Evolutionary conservation across 2,329 filamentous ascomycete genomes (phyloP), one percentile per base, ranked within the genome.

Genomic region (Fusarium pininemorale): DNA sequence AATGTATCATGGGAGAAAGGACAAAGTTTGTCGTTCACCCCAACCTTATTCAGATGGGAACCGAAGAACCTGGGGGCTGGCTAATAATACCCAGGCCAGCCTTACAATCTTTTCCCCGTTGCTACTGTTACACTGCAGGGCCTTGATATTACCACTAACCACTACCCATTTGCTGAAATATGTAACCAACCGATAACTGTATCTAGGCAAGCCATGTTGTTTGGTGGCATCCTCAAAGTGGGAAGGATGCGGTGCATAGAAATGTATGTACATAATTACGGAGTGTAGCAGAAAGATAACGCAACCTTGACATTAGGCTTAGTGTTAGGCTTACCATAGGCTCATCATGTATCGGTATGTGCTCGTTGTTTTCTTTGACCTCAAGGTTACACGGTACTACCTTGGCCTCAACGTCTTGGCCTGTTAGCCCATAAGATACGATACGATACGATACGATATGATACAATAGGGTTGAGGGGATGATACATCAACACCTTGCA

Each of bases 191-290:
- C 37, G 61, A 59, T 35, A 22, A 42, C 54, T 69, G 24, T 38
- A 61, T 45, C 41, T 28, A 48, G 22, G 53, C 26, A 66, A 24
- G 45, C 38, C n/a, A 55, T 32, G 47, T 32, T 56, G 44, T 54
- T 38, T 53, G 48, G 63, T 61, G 70, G 57, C 70, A 72, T 65
- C 55, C 28, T 59, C n/a, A 30, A 38, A 74, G 51, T 51, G 54
- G 58, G 55, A 59, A 72, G 30, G 28, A 51, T 50, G 50, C 44
- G 22, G 41, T 28, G 18, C 26, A 37, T 15, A 11, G 28, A 67
- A 39, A 54, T 42, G 59, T 38, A 22, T 47, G 18, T 14, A 39
- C 47, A 50, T 32, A 14, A 35, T 35, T 35, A 18, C 28, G 11
- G 15, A 32, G 51, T 32, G 28, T 26, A 60, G 37, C 32, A 16